These are phyloP conservation scores for Aurantiochytrium sp. DNA, from an alignment of 108 stramenopile genomes.

Conservation along the genomic window DNA sequence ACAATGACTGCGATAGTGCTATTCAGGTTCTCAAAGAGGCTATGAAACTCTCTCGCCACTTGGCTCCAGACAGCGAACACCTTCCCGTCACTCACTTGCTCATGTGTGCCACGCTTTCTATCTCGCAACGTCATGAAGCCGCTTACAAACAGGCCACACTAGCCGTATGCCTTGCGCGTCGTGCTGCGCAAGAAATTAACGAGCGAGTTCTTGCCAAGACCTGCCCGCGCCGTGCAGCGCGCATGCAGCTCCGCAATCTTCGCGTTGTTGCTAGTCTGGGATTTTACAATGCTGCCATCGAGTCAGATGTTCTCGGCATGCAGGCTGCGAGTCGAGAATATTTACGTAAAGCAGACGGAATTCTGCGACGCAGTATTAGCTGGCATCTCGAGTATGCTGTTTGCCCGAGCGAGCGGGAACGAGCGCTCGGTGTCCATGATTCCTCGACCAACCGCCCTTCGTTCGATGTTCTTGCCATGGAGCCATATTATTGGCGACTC, in stretches of 20 bases:
- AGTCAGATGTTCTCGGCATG: not conserved
- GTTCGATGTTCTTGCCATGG: not conserved
- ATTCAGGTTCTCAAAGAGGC: not conserved
- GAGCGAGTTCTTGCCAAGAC: not conserved
- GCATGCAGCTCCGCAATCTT: not conserved
- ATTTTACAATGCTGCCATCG: not conserved
- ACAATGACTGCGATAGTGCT: not conserved
- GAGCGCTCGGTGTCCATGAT: not conserved
- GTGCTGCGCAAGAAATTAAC: not conserved
- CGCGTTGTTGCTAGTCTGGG: not conserved
- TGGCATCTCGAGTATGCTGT: constrained; percentile 4
- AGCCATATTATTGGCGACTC: not conserved
- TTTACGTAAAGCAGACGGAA: not conserved
- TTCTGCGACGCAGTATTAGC: not conserved
- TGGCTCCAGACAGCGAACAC: not conserved
- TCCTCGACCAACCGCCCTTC: not conserved
- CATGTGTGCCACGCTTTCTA: not conserved
- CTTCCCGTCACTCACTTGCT: not conserved
- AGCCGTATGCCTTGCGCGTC: not conserved
- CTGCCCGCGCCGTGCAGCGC: not conserved
- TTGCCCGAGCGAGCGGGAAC: not conserved
- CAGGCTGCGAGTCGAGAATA: not conserved
- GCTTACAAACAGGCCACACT: not conserved
- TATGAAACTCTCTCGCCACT: not conserved
- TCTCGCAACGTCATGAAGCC: not conserved